These are phyloP conservation scores for Megacollybia marginata DNA, from an alignment of 768 basidiomycete species.

Conservation along the genomic window DNA sequence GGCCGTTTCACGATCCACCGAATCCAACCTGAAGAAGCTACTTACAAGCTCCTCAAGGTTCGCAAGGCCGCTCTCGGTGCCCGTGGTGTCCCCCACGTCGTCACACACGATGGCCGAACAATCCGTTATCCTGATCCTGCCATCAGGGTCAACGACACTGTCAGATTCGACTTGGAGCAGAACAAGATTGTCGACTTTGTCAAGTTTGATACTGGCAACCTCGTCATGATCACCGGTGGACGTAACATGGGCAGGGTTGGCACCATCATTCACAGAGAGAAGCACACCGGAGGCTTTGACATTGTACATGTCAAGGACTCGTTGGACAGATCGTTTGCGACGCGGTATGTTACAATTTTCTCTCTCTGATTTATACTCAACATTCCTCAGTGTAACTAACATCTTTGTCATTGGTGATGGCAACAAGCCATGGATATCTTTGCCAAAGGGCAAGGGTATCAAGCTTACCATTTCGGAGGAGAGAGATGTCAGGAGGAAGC, in stretches of 20 bases:
- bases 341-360: conserved; percentile 56
- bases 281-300: conserved; percentile 97
- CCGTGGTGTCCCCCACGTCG: conserved; percentile 92
- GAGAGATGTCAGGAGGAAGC: conserved; percentile 87
- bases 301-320: conserved; percentile 97
- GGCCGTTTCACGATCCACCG: conserved; percentile 99
- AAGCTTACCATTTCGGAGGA: conserved; percentile 97
- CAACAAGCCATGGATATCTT: conserved; percentile 90
- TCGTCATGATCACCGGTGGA: conserved; percentile 96
- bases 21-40: conserved; percentile 95
- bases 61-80: conserved; percentile 85
- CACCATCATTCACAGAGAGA: conserved; percentile 93
- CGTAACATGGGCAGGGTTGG: conserved; percentile 99
- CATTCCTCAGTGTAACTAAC: conserved; percentile 70
- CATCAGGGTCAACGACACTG: conserved; percentile 94
- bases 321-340: conserved; percentile 93
- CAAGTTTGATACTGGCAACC: conserved; percentile 96
- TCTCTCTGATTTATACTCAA: background rate
- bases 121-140: conserved; percentile 98
- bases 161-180: conserved; percentile 95
- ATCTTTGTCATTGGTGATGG: conserved; percentile 98
- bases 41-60: conserved; percentile 95
- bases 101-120: conserved; percentile 99
- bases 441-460: conserved; percentile 96
- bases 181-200: conserved; percentile 89